Evolutionary conservation across 192 early-diverging fungal genomes (phyloP).

Genomic region (Rhizophlyctis rosea): DNA sequence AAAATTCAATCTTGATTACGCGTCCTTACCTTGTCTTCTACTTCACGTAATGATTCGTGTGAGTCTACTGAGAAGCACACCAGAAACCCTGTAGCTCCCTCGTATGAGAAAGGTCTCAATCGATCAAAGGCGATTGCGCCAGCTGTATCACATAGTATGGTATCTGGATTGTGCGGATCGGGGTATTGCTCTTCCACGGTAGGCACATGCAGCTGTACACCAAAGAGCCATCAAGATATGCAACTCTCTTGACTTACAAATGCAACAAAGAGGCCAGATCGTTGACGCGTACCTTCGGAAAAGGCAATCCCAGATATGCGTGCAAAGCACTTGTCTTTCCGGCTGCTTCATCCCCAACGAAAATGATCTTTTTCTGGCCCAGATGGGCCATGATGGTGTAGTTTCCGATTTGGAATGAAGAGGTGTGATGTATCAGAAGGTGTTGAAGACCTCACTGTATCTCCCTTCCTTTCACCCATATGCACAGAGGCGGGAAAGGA

Average conservation of each 20-base stretch:
- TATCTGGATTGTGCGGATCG: not conserved
- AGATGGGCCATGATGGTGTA: too few relatives aligned
- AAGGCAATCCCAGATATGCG: not conserved
- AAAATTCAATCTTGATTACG: not conserved
- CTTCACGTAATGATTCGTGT: slow-evolving; percentile 10
- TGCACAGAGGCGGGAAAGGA: too few relatives aligned
- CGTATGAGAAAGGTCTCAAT: slow-evolving; percentile 24
- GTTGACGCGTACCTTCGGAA: not conserved
- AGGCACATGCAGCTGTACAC: not conserved
- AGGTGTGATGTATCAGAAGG: too few relatives aligned
- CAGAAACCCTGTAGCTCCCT: slow-evolving; percentile 14
- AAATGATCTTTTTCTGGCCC: slow-evolving; percentile 9
- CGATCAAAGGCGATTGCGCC: slow-evolving; percentile 24
- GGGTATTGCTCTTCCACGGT: slow-evolving; percentile 1
- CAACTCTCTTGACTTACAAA: not conserved
- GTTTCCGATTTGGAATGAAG: too few relatives aligned
- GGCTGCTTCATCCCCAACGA: slow-evolving; percentile 8
- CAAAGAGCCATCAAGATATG: not conserved
- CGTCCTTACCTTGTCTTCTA: slow-evolving; percentile 20
- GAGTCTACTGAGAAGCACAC: slow-evolving; percentile 25
- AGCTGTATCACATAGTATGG: slow-evolving; percentile 13
- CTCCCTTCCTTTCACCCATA: too few relatives aligned
- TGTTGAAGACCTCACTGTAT: too few relatives aligned
- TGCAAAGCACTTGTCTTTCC: slow-evolving; percentile 9
- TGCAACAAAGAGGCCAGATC: slow-evolving; percentile 1